Evolutionary conservation across 169 alveolate species (phyloP).

Genomic region (Cryptosporidium canis): DNA sequence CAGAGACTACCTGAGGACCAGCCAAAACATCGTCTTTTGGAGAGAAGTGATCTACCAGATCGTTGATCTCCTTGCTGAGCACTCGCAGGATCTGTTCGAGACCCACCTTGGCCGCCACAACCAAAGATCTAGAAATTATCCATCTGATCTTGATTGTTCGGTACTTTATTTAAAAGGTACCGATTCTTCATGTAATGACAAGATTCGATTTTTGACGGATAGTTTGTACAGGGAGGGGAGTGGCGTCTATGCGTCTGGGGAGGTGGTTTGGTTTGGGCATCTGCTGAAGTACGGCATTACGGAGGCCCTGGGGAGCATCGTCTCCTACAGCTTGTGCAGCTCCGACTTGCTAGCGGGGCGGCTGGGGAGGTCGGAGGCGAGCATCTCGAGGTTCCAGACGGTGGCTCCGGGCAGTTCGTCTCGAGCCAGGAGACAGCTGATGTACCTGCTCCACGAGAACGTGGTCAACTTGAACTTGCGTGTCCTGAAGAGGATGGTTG

Average conservation of each 20-base stretch:
- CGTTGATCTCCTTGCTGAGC: background rate
- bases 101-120: background rate
- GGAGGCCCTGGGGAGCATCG: slow-evolving; percentile 10
- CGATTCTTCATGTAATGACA: background rate
- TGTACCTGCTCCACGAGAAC: slow-evolving; percentile 21
- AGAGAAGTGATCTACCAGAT: slow-evolving; percentile 46
- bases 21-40: slow-evolving; percentile 36
- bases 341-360: background rate
- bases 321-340: slow-evolving; percentile 11
- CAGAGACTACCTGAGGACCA: background rate
- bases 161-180: too few relatives aligned
- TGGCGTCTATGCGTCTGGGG: slow-evolving; percentile 19
- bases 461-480: slow-evolving; percentile 12
- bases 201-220: background rate
- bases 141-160: background rate
- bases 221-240: background rate
- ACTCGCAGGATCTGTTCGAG: slow-evolving; percentile 7
- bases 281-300: slow-evolving; percentile 32
- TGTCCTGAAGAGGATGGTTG: background rate
- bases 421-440: background rate
- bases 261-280: slow-evolving; percentile 49
- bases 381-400: background rate
- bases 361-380: slow-evolving; percentile 1
- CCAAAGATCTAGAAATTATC: background rate
- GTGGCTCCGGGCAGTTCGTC: background rate